phyloP scores from a whole-genome alignment of 1,139 yeast species.

The Blastobotrys apis region DNA sequence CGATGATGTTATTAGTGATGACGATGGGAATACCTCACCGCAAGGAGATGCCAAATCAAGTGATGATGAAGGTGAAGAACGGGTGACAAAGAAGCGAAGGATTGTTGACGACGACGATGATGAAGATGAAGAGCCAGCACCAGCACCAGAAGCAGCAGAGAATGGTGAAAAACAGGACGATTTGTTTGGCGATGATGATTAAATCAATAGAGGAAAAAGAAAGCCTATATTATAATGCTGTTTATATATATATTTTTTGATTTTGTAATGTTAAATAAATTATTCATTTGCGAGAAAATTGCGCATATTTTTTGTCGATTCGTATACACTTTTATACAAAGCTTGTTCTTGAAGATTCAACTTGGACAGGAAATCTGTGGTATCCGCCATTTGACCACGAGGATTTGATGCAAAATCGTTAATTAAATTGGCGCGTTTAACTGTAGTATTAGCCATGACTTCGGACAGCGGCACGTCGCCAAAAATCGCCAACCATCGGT shows the following conservation, averaged over 20 bases:
- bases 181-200: conserved; percentile 28
- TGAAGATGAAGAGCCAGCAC: conserved; percentile 19
- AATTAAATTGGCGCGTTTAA: conserved; percentile 63
- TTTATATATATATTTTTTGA: not conserved
- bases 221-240: not conserved
- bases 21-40: too few relatives aligned
- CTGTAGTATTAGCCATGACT: conserved; percentile 50
- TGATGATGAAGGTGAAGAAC: conserved; percentile 15
- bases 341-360: conserved; percentile 54
- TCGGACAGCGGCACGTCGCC: conserved; percentile 59
- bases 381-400: conserved; percentile 34
- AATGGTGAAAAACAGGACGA: conserved; percentile 19
- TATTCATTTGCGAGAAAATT: conserved; percentile 46
- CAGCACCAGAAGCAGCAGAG: not conserved
- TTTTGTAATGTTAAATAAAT: not conserved
- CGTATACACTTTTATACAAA: conserved; percentile 56
- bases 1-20: conserved; percentile 18
- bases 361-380: conserved; percentile 51
- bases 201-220: not conserved
- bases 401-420: conserved; percentile 66
- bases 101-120: conserved; percentile 32
- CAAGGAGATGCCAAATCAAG: conserved; percentile 15
- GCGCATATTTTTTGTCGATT: conserved; percentile 58
- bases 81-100: conserved; percentile 25
- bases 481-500: conserved; percentile 70